phyloP scores from a whole-genome alignment of 1,284 basidiomycete species.

The Calocybe gambosa region DNA sequence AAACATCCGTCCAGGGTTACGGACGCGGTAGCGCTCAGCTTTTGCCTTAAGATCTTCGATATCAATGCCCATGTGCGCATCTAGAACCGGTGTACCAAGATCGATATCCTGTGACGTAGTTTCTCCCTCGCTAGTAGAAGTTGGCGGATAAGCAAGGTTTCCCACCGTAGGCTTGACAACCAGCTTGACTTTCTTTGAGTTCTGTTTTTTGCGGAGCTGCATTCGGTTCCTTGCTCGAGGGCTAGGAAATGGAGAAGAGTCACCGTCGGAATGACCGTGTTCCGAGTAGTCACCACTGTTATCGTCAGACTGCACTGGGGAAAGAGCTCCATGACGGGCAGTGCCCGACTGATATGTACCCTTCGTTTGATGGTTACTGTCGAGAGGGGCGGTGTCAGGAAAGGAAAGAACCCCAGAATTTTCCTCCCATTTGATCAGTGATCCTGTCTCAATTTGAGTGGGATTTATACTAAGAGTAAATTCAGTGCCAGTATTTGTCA shows the following conservation, averaged over 20 bases:
- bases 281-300: conserved; percentile 15
- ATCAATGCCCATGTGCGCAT: conserved; percentile 55
- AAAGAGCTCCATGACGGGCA: conserved; percentile 1
- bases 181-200: conserved; percentile 2
- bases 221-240: conserved; percentile 14
- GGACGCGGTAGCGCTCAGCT: conserved; percentile 44
- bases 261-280: conserved; percentile 3
- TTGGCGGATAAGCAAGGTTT: not conserved
- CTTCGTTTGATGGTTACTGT: not conserved
- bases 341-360: not conserved
- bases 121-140: conserved; percentile 9
- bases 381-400: not conserved
- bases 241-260: conserved; percentile 16
- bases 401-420: not conserved
- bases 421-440: not conserved
- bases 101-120: conserved; percentile 18
- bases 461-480: conserved; percentile 11
- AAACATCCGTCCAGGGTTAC: conserved; percentile 48
- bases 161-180: conserved; percentile 3
- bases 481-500: not conserved
- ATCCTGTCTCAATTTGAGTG: conserved; percentile 6
- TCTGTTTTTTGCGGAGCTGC: not conserved
- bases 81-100: conserved; percentile 41
- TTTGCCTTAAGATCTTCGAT: conserved; percentile 46
- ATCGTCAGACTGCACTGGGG: not conserved